Evolutionary conservation across 2,329 filamentous ascomycete genomes (phyloP), one percentile per base, ranked within the genome.

Genomic region (Trichoderma afroharzianum): DNA sequence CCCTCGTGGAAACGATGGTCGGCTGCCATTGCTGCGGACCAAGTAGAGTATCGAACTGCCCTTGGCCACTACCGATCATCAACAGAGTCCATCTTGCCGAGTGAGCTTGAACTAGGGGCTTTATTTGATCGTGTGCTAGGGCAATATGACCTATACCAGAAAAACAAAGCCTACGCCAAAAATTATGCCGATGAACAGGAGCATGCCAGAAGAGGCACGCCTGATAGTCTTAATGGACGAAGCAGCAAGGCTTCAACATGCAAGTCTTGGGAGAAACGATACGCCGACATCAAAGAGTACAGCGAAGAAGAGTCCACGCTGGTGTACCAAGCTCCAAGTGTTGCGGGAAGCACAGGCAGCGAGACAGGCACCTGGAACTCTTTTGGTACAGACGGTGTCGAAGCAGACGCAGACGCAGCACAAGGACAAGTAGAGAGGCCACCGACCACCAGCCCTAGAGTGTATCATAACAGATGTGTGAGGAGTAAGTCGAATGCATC

Each of bases 21-120:
- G 28, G 70, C 75, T n/a, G 73, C 64, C 4, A 76, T 79, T 15
- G 74, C 78, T 39, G 70, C 71, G 1, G 79, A 81, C 39, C 74
- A 79, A 24, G 73, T 77, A 2, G 76, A 78, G 30, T 76, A 76
- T 50, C 75, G 79, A 43, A 68, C 72, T 26, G 73, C 74, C 15
- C 57, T 73, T 33, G 73, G 70, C 58, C 63, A 73, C 18, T 63
- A 64, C 32, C 70, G 72, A 28, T 63, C 73, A 0, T 63, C 63
- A 8, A 47, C 66, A 57, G 73, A 70, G 15, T 57, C 8, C 58
- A 72, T 61, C 12, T n/a, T 68, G 14, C 59, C 71, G n/a, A 66
- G 30, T 15, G 61, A 72, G 59, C 18, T 61, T 50, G 66, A 72
- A 11, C 39, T 72, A 1, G 64, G 69, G 3, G 66, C 53, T 28